Evolutionary conservation across 2,329 filamentous ascomycete genomes (phyloP), one percentile per base, ranked within the genome.

Genomic region (Paradendryphiella salina): DNA sequence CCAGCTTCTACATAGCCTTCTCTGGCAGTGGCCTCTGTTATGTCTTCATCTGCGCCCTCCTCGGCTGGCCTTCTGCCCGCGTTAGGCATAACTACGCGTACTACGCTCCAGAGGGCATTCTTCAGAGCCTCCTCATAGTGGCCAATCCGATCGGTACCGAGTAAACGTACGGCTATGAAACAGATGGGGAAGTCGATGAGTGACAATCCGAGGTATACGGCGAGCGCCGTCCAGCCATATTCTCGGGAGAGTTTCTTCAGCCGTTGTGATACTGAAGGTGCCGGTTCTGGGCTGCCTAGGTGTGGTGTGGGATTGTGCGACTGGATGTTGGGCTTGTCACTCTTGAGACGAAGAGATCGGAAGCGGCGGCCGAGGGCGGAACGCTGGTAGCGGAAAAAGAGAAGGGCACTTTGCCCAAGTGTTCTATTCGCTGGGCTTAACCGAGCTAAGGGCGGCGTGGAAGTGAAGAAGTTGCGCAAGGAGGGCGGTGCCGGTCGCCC

Each of bases 161-260:
- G 81, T 44, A 85, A 77, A 50, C 87, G 83, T 38, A 99, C 94
- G 8, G 94, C 84, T 46, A 96, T 75, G 76, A 96, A 99, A 76
- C 93, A 97, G 70, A 97, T 89, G 0, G 94, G 94, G 60, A 97
- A 96, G 75, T 99, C 94, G 43, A 96, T 76, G 31, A 89, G 87
- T 34, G 89, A 92, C 46, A 99, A 76, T 1, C 80, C 80, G 9
- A 96, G 74, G 73, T 99, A 99, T 11, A 99, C 89, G n/a, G 91
- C 93, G 4, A 96, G 75, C 1, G 92, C 92, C 3, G 89, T 83
- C 90, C 92, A 97, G 33, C 94, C 94, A 73, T 99, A 99, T 73
- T 97, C 93, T 57, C 87, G 85, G 2, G 88, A 91, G 37, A 99
- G 82, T 70, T 89, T 90, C 74, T 87, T 91, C 69, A 97, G 77